These are phyloP conservation scores for Panicum miliaceum DNA, from an alignment of 176 grass and related monocot species.

Conservation along the genomic window DNA sequence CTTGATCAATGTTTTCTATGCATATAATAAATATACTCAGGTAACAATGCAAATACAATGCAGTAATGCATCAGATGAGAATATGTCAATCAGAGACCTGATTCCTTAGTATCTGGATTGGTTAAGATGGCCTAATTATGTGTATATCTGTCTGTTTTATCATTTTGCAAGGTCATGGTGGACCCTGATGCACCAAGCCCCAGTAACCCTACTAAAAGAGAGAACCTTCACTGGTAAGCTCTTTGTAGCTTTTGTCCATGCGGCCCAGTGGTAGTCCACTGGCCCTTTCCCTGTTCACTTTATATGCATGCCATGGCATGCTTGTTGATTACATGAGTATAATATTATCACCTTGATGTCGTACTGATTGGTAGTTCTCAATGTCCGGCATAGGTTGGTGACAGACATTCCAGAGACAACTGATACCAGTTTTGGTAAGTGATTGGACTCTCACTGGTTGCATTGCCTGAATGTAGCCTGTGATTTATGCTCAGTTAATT, in stretches of 20 bases:
- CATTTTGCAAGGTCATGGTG: slow-evolving; percentile 85
- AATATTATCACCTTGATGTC: slow-evolving; percentile 33
- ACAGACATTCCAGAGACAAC: slow-evolving; percentile 96
- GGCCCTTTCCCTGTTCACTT: slow-evolving; percentile 32
- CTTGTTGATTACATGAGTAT: slow-evolving; percentile 39
- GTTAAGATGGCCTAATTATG: background rate
- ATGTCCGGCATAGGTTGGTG: slow-evolving; percentile 78
- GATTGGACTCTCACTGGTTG: slow-evolving; percentile 24
- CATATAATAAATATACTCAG: background rate
- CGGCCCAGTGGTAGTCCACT: slow-evolving; percentile 37
- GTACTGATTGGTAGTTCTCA: slow-evolving; percentile 41
- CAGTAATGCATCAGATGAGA: background rate
- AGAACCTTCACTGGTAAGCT: slow-evolving; percentile 97
- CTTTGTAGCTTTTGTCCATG: slow-evolving; percentile 42
- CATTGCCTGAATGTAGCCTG: background rate
- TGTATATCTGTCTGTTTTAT: slow-evolving; percentile 24
- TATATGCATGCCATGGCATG: slow-evolving; percentile 36
- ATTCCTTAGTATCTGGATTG: background rate
- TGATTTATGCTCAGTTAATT: background rate
- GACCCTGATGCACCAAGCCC: slow-evolving; percentile 97
- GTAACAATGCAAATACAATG: background rate
- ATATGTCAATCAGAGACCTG: background rate
- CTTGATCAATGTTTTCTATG: background rate
- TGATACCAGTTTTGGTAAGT: slow-evolving; percentile 84
- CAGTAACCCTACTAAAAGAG: slow-evolving; percentile 84